Conservation (phyloP, 2,329 filamentous ascomycete genomes). For the Sphaceloma murrayae region DNA sequence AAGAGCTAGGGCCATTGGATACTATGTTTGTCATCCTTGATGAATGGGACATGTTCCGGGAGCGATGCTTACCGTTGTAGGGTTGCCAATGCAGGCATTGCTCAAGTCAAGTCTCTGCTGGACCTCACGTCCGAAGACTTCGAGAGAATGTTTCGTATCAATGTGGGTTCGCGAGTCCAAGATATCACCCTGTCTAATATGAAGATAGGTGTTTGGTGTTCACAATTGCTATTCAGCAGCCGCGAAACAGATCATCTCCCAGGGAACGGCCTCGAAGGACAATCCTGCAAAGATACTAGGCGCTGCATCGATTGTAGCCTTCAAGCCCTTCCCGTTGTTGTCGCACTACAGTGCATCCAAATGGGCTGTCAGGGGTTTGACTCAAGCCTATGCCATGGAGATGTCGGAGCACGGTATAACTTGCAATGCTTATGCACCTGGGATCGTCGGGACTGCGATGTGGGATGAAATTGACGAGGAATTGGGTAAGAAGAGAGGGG, state of each 20-base stretch:
- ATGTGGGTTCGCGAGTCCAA: no score
- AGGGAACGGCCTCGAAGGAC: constrained; percentile 40
- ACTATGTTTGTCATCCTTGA: constrained; percentile 31
- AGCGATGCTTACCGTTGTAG: constrained; percentile 19
- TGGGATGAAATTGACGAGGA: constrained; percentile 59
- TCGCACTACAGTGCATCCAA: constrained; percentile 57
- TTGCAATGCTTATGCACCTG: constrained; percentile 57
- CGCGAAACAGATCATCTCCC: constrained; percentile 55
- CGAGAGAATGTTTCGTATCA: constrained; percentile 52
- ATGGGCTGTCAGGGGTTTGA: constrained; percentile 57
- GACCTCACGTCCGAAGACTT: constrained; percentile 50
- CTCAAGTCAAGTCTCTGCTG: constrained; percentile 47
- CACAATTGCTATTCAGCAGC: constrained; percentile 56
- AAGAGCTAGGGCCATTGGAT: constrained; percentile 44
- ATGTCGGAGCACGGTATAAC: constrained; percentile 56
- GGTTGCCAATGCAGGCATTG: constrained; percentile 55
- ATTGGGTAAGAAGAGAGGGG: constrained; percentile 43
- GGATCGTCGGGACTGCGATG: constrained; percentile 58
- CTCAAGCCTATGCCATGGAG: constrained; percentile 57
- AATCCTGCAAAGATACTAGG: constrained; percentile 41
- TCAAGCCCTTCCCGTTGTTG: constrained; percentile 50
- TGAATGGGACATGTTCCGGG: neutral
- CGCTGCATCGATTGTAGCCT: constrained; percentile 44
- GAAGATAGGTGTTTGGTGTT: constrained; percentile 38
- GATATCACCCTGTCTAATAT: no score